phyloP scores from a whole-genome alignment of 805 yeast genomes.

The Hanseniaspora mollemarum region DNA sequence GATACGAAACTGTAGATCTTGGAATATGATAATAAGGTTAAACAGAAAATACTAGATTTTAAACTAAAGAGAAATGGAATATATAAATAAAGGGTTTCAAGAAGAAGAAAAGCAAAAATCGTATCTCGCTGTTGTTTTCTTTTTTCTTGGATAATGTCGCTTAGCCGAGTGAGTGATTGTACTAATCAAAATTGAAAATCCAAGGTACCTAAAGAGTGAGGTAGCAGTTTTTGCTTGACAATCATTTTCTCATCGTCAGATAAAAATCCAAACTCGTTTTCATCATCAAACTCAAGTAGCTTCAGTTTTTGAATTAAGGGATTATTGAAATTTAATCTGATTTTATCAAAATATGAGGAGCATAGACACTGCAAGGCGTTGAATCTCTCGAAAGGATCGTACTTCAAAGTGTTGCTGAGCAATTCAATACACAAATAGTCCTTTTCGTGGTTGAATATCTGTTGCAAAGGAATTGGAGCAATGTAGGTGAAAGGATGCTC shows the following conservation, averaged over 20 bases:
- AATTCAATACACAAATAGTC: constrained; percentile 43
- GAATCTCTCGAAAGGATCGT: constrained; percentile 56
- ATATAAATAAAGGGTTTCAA: too few species aligned
- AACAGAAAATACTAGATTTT: too few species aligned
- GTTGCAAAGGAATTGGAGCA: constrained; percentile 61
- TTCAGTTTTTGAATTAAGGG: constrained; percentile 21
- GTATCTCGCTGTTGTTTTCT: too few species aligned
- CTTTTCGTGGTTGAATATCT: constrained; percentile 44
- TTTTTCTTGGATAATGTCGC: not conserved
- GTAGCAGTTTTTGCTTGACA: constrained; percentile 20
- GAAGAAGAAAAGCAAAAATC: too few species aligned
- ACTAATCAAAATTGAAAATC: constrained; percentile 11
- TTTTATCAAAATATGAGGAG: constrained; percentile 27
- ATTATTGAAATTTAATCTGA: constrained; percentile 22
- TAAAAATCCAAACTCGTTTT: constrained; percentile 25
- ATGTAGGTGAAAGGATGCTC: constrained; percentile 91
- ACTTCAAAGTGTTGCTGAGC: constrained; percentile 47
- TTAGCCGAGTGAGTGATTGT: too few species aligned
- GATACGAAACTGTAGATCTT: too few species aligned
- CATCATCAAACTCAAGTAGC: constrained; percentile 25
- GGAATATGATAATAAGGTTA: too few species aligned
- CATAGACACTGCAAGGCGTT: constrained; percentile 37
- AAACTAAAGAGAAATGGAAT: too few species aligned
- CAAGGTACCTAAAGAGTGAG: constrained; percentile 10
- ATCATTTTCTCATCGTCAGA: constrained; percentile 24